phyloP scores from a whole-genome alignment of 202 grass and related monocot genomes.

The Digitaria exilis region DNA sequence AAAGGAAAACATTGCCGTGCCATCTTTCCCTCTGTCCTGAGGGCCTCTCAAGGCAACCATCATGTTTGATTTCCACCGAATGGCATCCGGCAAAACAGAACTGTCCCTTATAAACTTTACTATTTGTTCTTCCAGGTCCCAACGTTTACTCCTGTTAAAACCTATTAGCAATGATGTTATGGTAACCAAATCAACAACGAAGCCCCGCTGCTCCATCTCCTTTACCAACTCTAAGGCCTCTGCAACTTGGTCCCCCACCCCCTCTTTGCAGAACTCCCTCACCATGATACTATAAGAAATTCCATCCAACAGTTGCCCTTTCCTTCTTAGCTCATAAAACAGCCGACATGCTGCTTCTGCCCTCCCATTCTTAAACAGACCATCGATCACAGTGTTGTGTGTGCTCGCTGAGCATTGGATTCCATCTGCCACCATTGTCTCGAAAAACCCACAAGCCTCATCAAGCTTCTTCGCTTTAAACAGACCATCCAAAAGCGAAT shows the following conservation, averaged over 20 bases:
- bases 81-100: conserved; percentile 56
- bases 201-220: conserved; percentile 83
- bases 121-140: conserved; percentile 77
- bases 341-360: conserved; percentile 68
- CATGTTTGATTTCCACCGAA: conserved; percentile 84
- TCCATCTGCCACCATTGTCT: conserved; percentile 79
- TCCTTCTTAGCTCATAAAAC: conserved; percentile 82
- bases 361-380: conserved; percentile 79
- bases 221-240: conserved; percentile 78
- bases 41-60: conserved; percentile 68
- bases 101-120: conserved; percentile 76
- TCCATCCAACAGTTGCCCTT: conserved; percentile 76
- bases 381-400: conserved; percentile 82
- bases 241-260: conserved; percentile 51
- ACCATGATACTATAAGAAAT: conserved; percentile 88
- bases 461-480: conserved; percentile 82
- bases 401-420: conserved; percentile 72
- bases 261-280: conserved; percentile 72
- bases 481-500: conserved; percentile 74
- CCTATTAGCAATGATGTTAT: conserved; percentile 82
- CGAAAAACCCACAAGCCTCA: conserved; percentile 78
- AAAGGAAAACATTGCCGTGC: conserved; percentile 66
- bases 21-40: conserved; percentile 72
- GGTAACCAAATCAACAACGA: conserved; percentile 84
- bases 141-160: conserved; percentile 64